phyloP scores from a whole-genome alignment of 202 grass and related monocot genomes.

The Carex arenaria region DNA sequence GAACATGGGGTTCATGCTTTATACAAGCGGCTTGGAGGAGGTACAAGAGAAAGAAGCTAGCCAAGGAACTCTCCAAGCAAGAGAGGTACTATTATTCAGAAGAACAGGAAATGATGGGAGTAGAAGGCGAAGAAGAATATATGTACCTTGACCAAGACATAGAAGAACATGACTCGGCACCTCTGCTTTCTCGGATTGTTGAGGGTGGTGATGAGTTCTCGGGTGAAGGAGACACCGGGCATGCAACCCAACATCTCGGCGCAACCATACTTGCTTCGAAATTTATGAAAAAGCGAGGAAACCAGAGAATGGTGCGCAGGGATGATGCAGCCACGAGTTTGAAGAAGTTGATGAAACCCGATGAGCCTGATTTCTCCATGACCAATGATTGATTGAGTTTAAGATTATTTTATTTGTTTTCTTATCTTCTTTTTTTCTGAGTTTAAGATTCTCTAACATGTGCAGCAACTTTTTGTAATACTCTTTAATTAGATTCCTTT shows the following conservation, averaged over 20 bases:
- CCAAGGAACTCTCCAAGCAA: constrained; percentile 52
- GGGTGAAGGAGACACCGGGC: constrained; percentile 5
- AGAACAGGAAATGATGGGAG: constrained; percentile 12
- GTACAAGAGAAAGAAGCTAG: constrained; percentile 66
- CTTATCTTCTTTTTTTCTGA: not conserved
- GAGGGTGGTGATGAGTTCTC: not conserved
- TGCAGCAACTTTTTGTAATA: not conserved
- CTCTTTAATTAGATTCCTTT: not conserved
- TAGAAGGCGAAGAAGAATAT: not conserved
- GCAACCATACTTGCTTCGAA: constrained; percentile 63
- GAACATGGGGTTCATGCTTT: constrained; percentile 82
- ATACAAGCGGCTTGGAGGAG: constrained; percentile 74
- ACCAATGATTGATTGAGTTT: constrained; percentile 45
- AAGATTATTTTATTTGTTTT: constrained; percentile 3
- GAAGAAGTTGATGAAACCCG: constrained; percentile 69
- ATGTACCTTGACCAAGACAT: not conserved
- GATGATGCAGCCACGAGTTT: constrained; percentile 39
- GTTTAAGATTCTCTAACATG: not conserved
- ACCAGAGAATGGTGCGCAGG: constrained; percentile 28
- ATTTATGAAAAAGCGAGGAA: constrained; percentile 56
- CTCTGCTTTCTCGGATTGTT: constrained; percentile 28
- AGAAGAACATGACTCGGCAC: constrained; percentile 31
- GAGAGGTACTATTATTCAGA: constrained; percentile 37
- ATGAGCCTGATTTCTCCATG: constrained; percentile 75
- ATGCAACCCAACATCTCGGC: constrained; percentile 34